phyloP scores from a whole-genome alignment of 495 filamentous ascomycete species.

The Hypoxylon lienhwacheense region DNA sequence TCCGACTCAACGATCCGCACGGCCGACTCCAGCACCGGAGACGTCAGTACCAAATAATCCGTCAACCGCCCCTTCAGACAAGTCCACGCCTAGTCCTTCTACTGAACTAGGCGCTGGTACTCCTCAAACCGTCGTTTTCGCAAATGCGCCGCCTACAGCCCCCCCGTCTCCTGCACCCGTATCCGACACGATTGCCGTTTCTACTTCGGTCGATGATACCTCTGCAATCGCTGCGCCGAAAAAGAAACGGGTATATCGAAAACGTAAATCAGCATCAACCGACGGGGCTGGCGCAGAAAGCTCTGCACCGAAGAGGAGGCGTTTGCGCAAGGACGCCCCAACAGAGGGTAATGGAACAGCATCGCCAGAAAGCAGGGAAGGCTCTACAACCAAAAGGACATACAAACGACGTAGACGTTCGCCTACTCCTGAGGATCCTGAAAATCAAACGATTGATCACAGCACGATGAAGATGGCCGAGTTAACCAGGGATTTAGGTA shows the following conservation, averaged over 20 bases:
- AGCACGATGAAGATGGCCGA: conserved; percentile 78
- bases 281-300: conserved; percentile 24
- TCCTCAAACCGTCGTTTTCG: background rate
- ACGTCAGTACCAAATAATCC: background rate
- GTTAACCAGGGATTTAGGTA: conserved; percentile 71
- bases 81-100: background rate
- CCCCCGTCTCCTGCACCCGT: conserved; percentile 27
- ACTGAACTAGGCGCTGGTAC: background rate
- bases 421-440: conserved; percentile 75
- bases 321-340: conserved; percentile 20
- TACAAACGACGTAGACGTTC: conserved; percentile 48
- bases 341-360: conserved; percentile 1
- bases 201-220: conserved; percentile 13
- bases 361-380: conserved; percentile 24
- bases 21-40: conserved; percentile 22
- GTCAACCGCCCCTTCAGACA: conserved; percentile 1
- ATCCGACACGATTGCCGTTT: conserved; percentile 22
- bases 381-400: conserved; percentile 35
- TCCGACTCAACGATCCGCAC: conserved; percentile 19
- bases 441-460: conserved; percentile 68
- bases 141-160: conserved; percentile 15
- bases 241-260: conserved; percentile 33
- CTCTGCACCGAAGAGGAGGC: conserved; percentile 28
- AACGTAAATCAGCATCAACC: conserved; percentile 15
- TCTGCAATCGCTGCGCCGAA: conserved; percentile 22